Evolutionary conservation across 2,329 filamentous ascomycete genomes (phyloP).

Genomic region (Ophiostoma sp.): DNA sequence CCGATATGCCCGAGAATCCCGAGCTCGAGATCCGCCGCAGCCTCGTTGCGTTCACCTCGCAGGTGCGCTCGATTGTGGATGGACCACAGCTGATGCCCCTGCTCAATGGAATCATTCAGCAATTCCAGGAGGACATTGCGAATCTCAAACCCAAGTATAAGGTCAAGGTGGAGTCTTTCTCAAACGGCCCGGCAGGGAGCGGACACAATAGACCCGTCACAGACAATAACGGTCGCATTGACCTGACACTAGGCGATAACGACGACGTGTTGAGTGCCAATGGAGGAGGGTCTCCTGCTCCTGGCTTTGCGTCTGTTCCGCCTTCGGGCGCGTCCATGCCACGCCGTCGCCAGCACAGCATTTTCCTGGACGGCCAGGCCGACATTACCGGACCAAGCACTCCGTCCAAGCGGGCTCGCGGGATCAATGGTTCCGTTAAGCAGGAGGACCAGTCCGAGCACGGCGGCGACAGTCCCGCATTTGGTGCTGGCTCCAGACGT

Average conservation of each 20-base stretch:
- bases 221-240: conserved; percentile 30
- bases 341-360: conserved; percentile 25
- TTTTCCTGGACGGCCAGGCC: conserved; percentile 28
- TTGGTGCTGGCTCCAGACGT: background rate
- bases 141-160: conserved; percentile 50
- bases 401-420: conserved; percentile 28
- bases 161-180: conserved; percentile 36
- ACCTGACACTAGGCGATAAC: conserved; percentile 41
- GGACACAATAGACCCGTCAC: background rate
- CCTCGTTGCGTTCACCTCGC: conserved; percentile 56
- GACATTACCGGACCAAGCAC: conserved; percentile 7
- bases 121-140: conserved; percentile 52
- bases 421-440: conserved; percentile 30
- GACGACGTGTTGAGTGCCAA: conserved; percentile 38
- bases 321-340: background rate
- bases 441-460: conserved; percentile 30
- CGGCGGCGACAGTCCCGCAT: background rate
- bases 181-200: background rate
- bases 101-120: conserved; percentile 50
- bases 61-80: conserved; percentile 53
- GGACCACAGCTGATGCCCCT: conserved; percentile 47
- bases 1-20: conserved; percentile 68
- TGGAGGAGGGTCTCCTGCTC: background rate
- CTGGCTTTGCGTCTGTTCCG: background rate
- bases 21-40: conserved; percentile 64